phyloP scores from a whole-genome alignment of 768 basidiomycete genomes.

The Aureoboletus auriporus region DNA sequence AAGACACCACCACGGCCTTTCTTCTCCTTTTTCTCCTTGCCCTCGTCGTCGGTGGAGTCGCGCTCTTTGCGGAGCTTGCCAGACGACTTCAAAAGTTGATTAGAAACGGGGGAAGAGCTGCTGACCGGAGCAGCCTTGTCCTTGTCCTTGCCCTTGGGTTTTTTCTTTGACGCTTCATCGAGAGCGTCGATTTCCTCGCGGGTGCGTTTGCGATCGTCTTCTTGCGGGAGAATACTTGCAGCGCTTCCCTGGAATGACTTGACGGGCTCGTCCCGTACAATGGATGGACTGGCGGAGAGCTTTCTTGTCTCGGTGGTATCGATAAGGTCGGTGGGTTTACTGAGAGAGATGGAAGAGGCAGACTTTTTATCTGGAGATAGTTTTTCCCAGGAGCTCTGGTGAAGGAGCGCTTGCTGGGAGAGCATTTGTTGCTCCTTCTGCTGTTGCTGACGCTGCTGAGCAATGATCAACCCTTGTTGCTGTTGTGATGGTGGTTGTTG shows the following conservation, averaged over 20 bases:
- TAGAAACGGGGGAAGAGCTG: slow-evolving; percentile 26
- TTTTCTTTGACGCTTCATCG: slow-evolving; percentile 46
- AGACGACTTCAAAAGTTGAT: slow-evolving; percentile 13
- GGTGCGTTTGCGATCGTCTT: slow-evolving; percentile 51
- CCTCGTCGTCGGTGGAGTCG: slow-evolving; percentile 41
- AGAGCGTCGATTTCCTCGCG: slow-evolving; percentile 46
- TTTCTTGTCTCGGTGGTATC: slow-evolving; percentile 72
- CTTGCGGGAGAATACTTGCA: slow-evolving; percentile 41
- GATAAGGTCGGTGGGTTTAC: slow-evolving; percentile 54
- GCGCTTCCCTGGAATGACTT: slow-evolving; percentile 8
- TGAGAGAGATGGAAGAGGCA: slow-evolving; percentile 27
- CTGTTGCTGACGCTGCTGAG: slow-evolving; percentile 34
- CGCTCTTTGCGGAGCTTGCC: slow-evolving; percentile 45
- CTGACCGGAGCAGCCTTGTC: slow-evolving; percentile 37
- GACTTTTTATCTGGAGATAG: slow-evolving; percentile 30
- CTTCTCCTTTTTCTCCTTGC: slow-evolving; percentile 59
- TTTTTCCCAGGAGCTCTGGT: slow-evolving; percentile 47
- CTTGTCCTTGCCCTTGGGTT: slow-evolving; percentile 47
- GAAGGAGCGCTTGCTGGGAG: slow-evolving; percentile 34
- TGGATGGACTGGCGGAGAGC: slow-evolving; percentile 72
- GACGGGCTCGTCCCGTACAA: slow-evolving; percentile 56
- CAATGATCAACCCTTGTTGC: slow-evolving; percentile 24
- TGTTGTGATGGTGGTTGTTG: slow-evolving; percentile 18
- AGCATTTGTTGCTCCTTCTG: slow-evolving; percentile 30
- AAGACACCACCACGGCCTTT: slow-evolving; percentile 72